These are phyloP conservation scores for Insectozyma bohioensis DNA, from an alignment of 1,139 yeast species.

Conservation along the genomic window DNA sequence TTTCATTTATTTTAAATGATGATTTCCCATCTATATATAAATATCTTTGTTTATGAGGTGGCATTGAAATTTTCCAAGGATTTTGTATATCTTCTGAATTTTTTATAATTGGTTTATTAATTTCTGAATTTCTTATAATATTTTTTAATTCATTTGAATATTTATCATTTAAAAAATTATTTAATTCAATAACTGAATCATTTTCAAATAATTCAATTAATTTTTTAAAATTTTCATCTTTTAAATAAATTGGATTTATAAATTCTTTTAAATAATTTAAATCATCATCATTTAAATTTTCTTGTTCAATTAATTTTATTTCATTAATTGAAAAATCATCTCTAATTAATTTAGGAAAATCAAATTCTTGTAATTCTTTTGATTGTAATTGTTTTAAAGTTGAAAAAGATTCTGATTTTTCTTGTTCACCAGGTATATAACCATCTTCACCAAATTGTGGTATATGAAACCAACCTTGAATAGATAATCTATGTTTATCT, in stretches of 20 bases:
- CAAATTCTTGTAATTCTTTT: conserved; percentile 74
- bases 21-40: conserved; percentile 75
- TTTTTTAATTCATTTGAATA: conserved; percentile 48
- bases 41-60: conserved; percentile 91
- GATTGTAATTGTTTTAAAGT: conserved; percentile 81
- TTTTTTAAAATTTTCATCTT: conserved; percentile 16
- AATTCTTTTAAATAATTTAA: conserved; percentile 46
- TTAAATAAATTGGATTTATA: conserved; percentile 58
- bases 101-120: conserved; percentile 59
- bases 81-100: conserved; percentile 51
- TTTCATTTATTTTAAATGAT: conserved; percentile 27
- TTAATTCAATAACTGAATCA: conserved; percentile 70
- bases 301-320: conserved; percentile 23
- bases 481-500: conserved; percentile 83
- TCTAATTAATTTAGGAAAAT: conserved; percentile 65
- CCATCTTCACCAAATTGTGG: conserved; percentile 94
- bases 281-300: conserved; percentile 36
- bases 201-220: conserved; percentile 56
- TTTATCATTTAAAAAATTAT: conserved; percentile 59
- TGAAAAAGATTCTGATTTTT: conserved; percentile 68
- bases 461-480: conserved; percentile 98
- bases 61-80: conserved; percentile 92
- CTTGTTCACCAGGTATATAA: conserved; percentile 75
- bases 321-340: conserved; percentile 33
- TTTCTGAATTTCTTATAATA: conserved; percentile 51